Evolutionary conservation across 2,329 filamentous ascomycete species (phyloP).

Genomic region (Botrytis medusae): DNA sequence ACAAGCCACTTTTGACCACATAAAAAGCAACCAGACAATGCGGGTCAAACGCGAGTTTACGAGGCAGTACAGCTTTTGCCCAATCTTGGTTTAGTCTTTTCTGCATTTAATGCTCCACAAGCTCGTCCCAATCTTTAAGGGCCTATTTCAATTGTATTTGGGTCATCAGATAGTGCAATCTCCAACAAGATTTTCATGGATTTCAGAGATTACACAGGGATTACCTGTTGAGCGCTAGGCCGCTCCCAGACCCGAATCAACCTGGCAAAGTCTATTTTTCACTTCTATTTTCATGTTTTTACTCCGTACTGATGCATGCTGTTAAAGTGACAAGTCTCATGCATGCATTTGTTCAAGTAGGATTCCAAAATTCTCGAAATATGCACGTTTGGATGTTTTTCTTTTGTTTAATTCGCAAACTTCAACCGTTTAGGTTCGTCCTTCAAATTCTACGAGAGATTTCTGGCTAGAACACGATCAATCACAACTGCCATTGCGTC

Average conservation of each 20-base stretch:
- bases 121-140: not conserved
- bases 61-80: not conserved
- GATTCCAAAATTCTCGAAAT: not conserved
- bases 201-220: not conserved
- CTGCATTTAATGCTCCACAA: not conserved
- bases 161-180: not conserved
- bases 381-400: not conserved
- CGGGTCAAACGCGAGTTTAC: constrained; percentile 9
- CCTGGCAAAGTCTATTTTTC: not conserved
- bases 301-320: not conserved
- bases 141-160: not conserved
- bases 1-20: constrained; percentile 12
- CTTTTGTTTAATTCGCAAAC: not conserved
- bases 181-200: not conserved
- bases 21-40: not conserved
- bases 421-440: constrained; percentile 5
- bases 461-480: constrained; percentile 1
- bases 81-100: not conserved
- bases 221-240: not conserved
- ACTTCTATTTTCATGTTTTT: not conserved
- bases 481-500: not conserved
- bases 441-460: not conserved
- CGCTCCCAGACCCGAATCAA: not conserved
- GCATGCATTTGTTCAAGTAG: not conserved
- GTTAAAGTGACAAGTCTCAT: constrained; percentile 6